phyloP scores from a whole-genome alignment of 176 grass and related monocot species.

The Bromus sterilis region DNA sequence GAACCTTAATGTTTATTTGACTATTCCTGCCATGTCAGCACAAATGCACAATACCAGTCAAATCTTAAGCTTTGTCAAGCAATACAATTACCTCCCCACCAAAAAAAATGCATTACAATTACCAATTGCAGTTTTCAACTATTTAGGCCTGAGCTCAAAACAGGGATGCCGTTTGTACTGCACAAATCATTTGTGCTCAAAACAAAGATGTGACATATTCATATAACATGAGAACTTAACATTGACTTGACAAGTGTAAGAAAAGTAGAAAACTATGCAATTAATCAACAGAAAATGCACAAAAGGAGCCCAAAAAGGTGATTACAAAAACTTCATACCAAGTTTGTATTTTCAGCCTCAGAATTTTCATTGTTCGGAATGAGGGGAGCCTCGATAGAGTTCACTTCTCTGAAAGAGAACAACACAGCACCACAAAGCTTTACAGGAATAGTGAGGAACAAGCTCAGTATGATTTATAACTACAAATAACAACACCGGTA shows the following conservation, averaged over 20 bases:
- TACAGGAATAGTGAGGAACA: slow-evolving; percentile 18
- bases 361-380: slow-evolving; percentile 28
- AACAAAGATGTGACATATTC: neutral
- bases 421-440: neutral
- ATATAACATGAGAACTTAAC: neutral
- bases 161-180: neutral
- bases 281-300: slow-evolving; percentile 12
- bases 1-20: neutral
- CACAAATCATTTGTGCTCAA: neutral
- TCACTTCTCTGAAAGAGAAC: slow-evolving; percentile 39
- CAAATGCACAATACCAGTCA: neutral
- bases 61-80: neutral
- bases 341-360: slow-evolving; percentile 14
- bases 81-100: too few relatives aligned
- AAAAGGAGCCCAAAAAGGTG: neutral
- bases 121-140: neutral
- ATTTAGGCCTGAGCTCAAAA: neutral
- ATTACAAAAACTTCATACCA: slow-evolving; percentile 27
- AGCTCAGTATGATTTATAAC: neutral
- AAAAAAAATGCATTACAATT: neutral
- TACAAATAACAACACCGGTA: neutral
- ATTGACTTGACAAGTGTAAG: neutral
- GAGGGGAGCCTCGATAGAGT: slow-evolving; percentile 71
- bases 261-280: neutral
- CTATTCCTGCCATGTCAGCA: neutral